Evolutionary conservation across 2,329 filamentous ascomycete genomes (phyloP), one percentile per base, ranked within the genome.

Genomic region (Dothiorella sarmentorum): DNA sequence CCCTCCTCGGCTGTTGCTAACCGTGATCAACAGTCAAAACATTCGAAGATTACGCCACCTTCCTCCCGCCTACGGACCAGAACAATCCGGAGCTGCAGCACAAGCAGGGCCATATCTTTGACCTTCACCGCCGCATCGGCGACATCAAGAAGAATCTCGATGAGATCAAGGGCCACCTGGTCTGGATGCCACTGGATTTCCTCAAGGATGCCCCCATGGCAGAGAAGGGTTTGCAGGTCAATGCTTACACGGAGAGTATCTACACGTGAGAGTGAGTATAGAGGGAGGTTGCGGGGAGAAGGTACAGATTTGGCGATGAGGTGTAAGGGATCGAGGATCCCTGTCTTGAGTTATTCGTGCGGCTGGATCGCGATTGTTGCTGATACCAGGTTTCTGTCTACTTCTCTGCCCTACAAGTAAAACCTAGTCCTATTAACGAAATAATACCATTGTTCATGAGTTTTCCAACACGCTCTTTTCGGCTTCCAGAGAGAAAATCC

Each of bases 101-200:
- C 62, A 94, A 90, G 72, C 77, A 91, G 3, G 93, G 94, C 0
- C 94, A 97, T 73, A 80, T 97, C 60, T 96, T 89, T 67, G 91
- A 95, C 70, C 84, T 84, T 60, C 90, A 88, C 73, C 60, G 65
- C 7, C 65, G 68, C 0, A 82, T 85, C 0, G 79, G 86, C 22
- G 87, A 95, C 58, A 85, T 94, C 6, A 82, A 89, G 15, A 72
- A 81, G 63, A 91, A 93, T 72, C 77, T 97, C 51, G 86, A 91
- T 66, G 81, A 87, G 68, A 85, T 97, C 64, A 87, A 85, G 75
- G 93, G 93, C 0, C 93, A 97, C 76, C 73, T 97, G 38, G 93
- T 97, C 6, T 95, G 90, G 90, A 93, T 96, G 86, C 91, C 91
- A n/a, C 73, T 97, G 67, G 84, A 91, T 44, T 97, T 96, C 70